These are phyloP conservation scores for Lantana camara DNA, from an alignment of 257 asterid genomes.

Conservation along the genomic window DNA sequence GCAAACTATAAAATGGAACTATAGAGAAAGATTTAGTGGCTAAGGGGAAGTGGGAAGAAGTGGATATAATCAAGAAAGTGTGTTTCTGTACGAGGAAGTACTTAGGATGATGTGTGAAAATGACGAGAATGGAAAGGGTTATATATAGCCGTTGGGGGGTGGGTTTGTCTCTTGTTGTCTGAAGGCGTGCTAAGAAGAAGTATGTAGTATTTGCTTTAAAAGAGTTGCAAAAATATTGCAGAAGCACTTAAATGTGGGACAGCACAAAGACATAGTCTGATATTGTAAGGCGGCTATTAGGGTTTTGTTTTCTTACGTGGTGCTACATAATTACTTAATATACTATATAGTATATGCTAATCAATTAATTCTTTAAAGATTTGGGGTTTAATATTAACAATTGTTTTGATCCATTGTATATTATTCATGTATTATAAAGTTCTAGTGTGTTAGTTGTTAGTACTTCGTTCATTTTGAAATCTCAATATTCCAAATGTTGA, in stretches of 20 bases:
- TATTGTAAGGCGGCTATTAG: slow-evolving; percentile 35
- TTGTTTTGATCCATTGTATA: too few relatives aligned
- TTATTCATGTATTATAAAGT: too few relatives aligned
- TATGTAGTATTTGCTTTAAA: slow-evolving; percentile 40
- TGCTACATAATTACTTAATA: slow-evolving; percentile 14
- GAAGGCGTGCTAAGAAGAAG: slow-evolving; percentile 50
- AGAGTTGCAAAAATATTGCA: slow-evolving; percentile 31
- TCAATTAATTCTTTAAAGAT: neutral
- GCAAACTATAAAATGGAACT: neutral
- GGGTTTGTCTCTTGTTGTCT: slow-evolving; percentile 43
- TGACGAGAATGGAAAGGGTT: slow-evolving; percentile 15
- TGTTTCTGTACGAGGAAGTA: slow-evolving; percentile 30
- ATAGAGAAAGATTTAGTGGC: too few relatives aligned
- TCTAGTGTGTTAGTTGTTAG: too few relatives aligned
- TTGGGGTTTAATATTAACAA: too few relatives aligned
- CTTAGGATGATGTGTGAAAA: slow-evolving; percentile 31
- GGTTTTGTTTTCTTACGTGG: slow-evolving; percentile 4
- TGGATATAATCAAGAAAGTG: slow-evolving; percentile 2
- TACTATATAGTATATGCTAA: slow-evolving; percentile 20
- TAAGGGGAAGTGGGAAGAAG: neutral
- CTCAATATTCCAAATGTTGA: too few relatives aligned
- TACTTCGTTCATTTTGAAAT: too few relatives aligned
- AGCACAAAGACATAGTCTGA: slow-evolving; percentile 38
- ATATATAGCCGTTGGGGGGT: slow-evolving; percentile 28
- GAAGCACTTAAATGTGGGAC: slow-evolving; percentile 30